A percentile compares a stretch with the other conserved stretches of the same genome.
phyloP scores from a whole-genome alignment of 78 protist genomes.

The Pigoraptor vietnamica region DNA sequence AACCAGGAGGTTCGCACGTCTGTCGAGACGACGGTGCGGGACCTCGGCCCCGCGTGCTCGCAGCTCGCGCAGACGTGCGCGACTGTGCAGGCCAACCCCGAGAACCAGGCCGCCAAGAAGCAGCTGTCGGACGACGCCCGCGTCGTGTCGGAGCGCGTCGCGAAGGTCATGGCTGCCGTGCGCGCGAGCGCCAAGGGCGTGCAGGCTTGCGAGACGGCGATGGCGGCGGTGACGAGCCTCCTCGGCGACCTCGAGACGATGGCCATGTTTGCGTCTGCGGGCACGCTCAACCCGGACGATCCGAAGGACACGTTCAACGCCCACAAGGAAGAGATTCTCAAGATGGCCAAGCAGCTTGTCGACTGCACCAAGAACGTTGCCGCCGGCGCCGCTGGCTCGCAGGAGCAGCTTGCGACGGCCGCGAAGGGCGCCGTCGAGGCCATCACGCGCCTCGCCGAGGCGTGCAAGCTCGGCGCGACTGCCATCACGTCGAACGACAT shows the following conservation, averaged over 20 bases:
- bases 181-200: neutral
- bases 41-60: neutral
- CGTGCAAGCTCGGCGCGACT: slow-evolving; percentile 15
- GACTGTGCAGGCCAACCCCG: neutral
- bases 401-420: slow-evolving; percentile 3
- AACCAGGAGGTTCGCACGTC: neutral
- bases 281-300: slow-evolving; percentile 1
- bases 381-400: neutral
- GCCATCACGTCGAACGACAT: neutral
- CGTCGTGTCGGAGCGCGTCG: neutral
- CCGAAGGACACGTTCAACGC: neutral
- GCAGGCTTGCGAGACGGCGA: slow-evolving; percentile 1
- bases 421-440: slow-evolving; percentile 12
- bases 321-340: neutral
- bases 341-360: neutral
- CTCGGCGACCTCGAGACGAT: slow-evolving; percentile 18
- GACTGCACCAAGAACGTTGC: neutral
- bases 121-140: neutral
- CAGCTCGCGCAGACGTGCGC: neutral
- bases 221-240: neutral
- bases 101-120: neutral
- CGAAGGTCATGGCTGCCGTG: neutral
- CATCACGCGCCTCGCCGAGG: slow-evolving; percentile 7
- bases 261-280: slow-evolving; percentile 24
- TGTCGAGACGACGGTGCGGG: neutral